Base-by-base conservation (phyloP, 768 basidiomycete genomes). In the Suillus cothurnatus region DNA sequence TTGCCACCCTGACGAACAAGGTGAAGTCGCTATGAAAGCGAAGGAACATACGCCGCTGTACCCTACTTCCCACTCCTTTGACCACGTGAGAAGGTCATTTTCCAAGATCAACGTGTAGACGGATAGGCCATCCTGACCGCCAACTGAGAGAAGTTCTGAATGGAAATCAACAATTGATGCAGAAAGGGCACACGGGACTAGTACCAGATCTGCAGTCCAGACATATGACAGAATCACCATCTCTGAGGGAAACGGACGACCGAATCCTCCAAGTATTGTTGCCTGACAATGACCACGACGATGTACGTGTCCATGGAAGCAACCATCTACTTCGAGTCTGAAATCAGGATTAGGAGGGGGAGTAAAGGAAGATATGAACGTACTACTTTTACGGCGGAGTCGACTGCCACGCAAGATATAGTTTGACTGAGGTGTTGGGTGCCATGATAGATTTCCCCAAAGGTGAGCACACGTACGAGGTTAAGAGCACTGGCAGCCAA, bases 61-160 rank as follows among this genome's bases (percentile, higher is more conserved):
- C 93, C 79, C 70, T 61, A 81, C 76, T 23, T 81, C 81, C 93
- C 93, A 95, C 78, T 93, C 93, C 73, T 81, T 81, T 17, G 87
- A 88, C 93, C 93, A 95, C 0, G 88, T 91, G 19, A 88, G 91
- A 21, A 94, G 84, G 74, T 93, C 91, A 70, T 93, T 90, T 69
- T 94, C 91, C 36, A 92, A 81, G 63, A 90, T 86, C 34, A 94
- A 78, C 3, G 91, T 91, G 70, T 92, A 92, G 0, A 94, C 86
- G 1, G 90, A 88, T 17, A 95, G 78, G 45, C 84, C 83, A 49
- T 75, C 77, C 39, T 81, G 73, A 52, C 81, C 88, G 17, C 90
- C 92, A 41, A 94, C 85, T 26, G 88, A 89, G 67, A 95, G 85
- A 38, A 93, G 79, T 62, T 92, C 93, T 94, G 71, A n/a, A 47